phyloP scores from a whole-genome alignment of 495 filamentous ascomycete genomes.

The Oleoguttula mirabilis region DNA sequence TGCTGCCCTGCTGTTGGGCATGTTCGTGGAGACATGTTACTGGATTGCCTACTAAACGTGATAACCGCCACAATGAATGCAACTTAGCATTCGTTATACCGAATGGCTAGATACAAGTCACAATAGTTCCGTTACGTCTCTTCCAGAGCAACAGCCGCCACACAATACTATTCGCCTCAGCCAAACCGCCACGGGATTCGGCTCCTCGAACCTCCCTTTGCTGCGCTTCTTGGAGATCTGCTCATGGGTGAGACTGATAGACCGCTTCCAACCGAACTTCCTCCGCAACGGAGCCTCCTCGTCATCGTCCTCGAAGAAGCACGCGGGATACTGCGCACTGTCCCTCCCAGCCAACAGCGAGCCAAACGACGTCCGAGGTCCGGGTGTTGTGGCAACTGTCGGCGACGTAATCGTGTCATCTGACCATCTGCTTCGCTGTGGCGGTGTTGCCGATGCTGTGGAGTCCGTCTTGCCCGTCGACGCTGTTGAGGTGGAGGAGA shows the following conservation, averaged over 20 bases:
- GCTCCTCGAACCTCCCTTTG: conserved; percentile 5
- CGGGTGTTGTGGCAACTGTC: neutral
- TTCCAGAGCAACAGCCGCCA: conserved; percentile 1
- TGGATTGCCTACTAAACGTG: no score
- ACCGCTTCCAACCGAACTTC: conserved; percentile 11
- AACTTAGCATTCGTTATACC: no score
- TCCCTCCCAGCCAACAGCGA: conserved; percentile 5
- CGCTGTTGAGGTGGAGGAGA: conserved; percentile 5
- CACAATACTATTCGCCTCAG: conserved; percentile 3
- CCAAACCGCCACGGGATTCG: neutral
- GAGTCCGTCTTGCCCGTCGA: neutral
- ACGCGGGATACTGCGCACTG: conserved; percentile 12
- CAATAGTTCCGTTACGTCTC: neutral
- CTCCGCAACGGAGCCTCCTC: conserved; percentile 11
- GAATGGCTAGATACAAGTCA: no score
- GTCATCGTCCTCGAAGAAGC: conserved; percentile 20
- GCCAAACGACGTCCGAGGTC: conserved; percentile 13
- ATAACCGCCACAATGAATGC: no score
- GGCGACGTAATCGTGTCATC: conserved; percentile 16
- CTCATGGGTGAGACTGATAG: conserved; percentile 3
- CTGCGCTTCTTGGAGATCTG: neutral
- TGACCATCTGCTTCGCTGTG: conserved; percentile 12
- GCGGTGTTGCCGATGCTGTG: neutral
- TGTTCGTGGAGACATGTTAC: no score
- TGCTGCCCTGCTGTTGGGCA: no score